Conservation (phyloP, 164 flowering plant species). For the Macadamia tetraphylla region DNA sequence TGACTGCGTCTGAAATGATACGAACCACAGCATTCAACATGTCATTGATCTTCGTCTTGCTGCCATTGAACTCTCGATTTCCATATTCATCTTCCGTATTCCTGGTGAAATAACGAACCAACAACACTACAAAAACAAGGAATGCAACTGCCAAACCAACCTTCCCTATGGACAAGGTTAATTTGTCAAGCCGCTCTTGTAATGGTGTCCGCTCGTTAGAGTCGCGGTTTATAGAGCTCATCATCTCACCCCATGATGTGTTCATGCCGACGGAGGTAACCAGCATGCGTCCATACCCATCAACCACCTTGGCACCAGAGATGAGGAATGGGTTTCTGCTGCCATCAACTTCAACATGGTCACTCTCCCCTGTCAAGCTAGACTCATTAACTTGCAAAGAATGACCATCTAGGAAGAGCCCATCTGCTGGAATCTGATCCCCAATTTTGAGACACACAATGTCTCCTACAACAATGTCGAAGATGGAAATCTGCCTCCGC, state of each 20-base stretch:
- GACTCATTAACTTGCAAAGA: slow-evolving; percentile 44
- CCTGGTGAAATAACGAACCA: slow-evolving; percentile 34
- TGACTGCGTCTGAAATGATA: slow-evolving; percentile 34
- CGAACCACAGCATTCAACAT: slow-evolving; percentile 22
- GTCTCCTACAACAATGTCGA: slow-evolving; percentile 47
- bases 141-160: slow-evolving; percentile 50
- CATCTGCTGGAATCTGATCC: slow-evolving; percentile 56
- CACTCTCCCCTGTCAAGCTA: slow-evolving; percentile 44
- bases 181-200: slow-evolving; percentile 48
- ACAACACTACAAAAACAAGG: slow-evolving; percentile 27
- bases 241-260: slow-evolving; percentile 46
- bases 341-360: slow-evolving; percentile 24
- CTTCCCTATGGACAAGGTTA: slow-evolving; percentile 52
- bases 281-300: slow-evolving; percentile 47
- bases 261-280: slow-evolving; percentile 44
- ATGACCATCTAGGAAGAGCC: slow-evolving; percentile 40
- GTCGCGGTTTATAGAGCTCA: slow-evolving; percentile 45
- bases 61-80: slow-evolving; percentile 28
- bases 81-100: slow-evolving; percentile 38
- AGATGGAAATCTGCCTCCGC: slow-evolving; percentile 28
- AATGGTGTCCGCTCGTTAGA: slow-evolving; percentile 48
- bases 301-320: slow-evolving; percentile 37
- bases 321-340: slow-evolving; percentile 24
- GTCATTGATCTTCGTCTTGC: slow-evolving; percentile 32
- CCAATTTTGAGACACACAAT: slow-evolving; percentile 39